phyloP scores from a whole-genome alignment of 2,329 filamentous ascomycete genomes.

The Fusarium vanettenii region DNA sequence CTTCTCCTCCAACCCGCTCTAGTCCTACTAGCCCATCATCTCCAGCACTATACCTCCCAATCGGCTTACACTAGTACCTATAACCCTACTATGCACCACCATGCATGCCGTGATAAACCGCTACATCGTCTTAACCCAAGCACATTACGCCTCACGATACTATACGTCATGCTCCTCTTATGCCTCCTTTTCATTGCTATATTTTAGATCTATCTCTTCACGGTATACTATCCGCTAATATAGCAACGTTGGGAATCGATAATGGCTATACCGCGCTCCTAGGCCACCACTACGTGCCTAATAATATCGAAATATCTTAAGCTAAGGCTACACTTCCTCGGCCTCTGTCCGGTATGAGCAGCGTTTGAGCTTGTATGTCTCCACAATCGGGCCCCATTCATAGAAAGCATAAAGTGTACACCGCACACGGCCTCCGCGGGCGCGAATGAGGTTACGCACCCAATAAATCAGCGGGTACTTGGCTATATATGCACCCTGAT shows the following conservation, averaged over 20 bases:
- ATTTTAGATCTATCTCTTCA: not conserved
- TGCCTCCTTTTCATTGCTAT: not conserved
- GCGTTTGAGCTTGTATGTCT: not conserved
- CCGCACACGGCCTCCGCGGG: not conserved
- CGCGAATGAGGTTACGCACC: not conserved
- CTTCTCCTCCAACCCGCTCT: not conserved
- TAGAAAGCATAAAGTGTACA: not conserved
- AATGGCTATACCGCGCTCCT: not conserved
- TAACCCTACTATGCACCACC: not conserved
- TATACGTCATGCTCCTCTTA: not conserved
- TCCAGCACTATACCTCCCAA: not conserved
- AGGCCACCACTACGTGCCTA: not conserved
- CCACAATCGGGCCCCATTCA: not conserved
- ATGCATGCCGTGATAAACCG: not conserved
- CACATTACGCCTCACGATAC: not conserved
- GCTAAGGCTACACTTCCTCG: not conserved
- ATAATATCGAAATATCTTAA: not conserved
- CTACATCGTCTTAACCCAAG: not conserved
- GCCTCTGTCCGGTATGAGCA: not conserved
- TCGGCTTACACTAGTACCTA: no score
- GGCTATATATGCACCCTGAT: not conserved
- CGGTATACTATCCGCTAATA: conserved; percentile 2
- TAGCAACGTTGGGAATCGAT: no score
- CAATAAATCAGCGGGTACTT: not conserved
- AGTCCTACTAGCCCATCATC: not conserved